Evolutionary conservation across 1,139 yeast species (phyloP).

Genomic region (Saccharomyces uvarum): DNA sequence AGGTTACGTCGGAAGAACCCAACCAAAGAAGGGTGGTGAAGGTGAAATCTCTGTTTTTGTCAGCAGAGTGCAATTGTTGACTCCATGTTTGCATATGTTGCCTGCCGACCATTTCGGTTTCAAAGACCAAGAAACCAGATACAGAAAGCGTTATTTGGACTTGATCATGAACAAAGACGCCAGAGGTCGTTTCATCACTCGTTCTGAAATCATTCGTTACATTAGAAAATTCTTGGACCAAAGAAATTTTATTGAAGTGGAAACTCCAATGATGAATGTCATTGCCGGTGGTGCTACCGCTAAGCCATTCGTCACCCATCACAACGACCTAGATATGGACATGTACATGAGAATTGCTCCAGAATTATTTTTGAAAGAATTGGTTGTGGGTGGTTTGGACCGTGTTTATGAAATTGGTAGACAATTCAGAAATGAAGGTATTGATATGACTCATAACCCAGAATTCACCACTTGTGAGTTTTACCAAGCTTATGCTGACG

Average conservation of each 20-base stretch:
- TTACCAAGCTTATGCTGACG: slow-evolving; percentile 69
- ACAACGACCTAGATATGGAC: slow-evolving; percentile 91
- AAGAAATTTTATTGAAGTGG: slow-evolving; percentile 88
- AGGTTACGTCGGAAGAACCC: slow-evolving; percentile 95
- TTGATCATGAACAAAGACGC: slow-evolving; percentile 67
- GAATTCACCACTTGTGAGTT: slow-evolving; percentile 93
- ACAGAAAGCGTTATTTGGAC: slow-evolving; percentile 94
- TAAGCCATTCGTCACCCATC: slow-evolving; percentile 94
- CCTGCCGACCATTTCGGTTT: slow-evolving; percentile 97
- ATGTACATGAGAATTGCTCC: slow-evolving; percentile 99
- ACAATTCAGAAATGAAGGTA: slow-evolving; percentile 98
- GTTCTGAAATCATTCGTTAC: slow-evolving; percentile 84
- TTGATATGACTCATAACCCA: slow-evolving; percentile 90
- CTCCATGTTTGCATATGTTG: slow-evolving; percentile 96
- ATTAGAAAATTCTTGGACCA: slow-evolving; percentile 81
- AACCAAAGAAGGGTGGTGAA: slow-evolving; percentile 97
- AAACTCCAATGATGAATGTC: slow-evolving; percentile 97
- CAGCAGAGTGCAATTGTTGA: slow-evolving; percentile 65
- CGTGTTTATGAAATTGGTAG: slow-evolving; percentile 98
- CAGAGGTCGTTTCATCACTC: slow-evolving; percentile 70
- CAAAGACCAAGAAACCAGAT: slow-evolving; percentile 95
- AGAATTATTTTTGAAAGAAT: slow-evolving; percentile 89
- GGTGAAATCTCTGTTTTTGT: slow-evolving; percentile 95
- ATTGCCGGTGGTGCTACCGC: slow-evolving; percentile 99
- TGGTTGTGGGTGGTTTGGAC: slow-evolving; percentile 97